phyloP scores from a whole-genome alignment of 805 yeast genomes.

The Wickerhamiella sergipiensis region DNA sequence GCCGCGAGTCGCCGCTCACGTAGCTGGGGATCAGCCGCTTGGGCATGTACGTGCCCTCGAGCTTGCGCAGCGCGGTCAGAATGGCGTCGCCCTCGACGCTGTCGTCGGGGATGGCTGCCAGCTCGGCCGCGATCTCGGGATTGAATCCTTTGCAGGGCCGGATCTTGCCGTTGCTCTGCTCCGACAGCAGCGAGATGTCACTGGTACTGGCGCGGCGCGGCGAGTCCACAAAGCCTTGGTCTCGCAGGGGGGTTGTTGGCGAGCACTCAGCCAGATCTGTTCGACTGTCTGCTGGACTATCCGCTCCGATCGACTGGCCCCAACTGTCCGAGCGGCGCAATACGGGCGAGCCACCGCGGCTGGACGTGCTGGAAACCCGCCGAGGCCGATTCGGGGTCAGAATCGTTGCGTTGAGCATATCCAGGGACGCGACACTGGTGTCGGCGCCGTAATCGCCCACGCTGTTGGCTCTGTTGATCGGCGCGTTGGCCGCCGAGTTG shows the following conservation, averaged over 20 bases:
- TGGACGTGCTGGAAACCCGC: neutral
- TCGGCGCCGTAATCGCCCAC: no score
- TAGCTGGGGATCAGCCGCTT: slow-evolving; percentile 2
- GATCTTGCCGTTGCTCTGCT: slow-evolving; percentile 18
- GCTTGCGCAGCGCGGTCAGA: slow-evolving; percentile 55
- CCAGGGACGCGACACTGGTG: neutral
- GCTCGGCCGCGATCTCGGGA: slow-evolving; percentile 50
- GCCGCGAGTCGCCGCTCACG: slow-evolving; percentile 3
- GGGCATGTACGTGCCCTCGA: slow-evolving; percentile 48
- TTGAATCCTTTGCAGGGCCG: slow-evolving; percentile 31
- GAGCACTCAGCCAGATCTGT: no score
- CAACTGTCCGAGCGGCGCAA: no score
- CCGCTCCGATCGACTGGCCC: no score
- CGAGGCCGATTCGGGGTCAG: neutral
- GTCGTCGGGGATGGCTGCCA: slow-evolving; percentile 79
- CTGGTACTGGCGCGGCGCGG: neutral
- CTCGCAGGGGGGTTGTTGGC: neutral
- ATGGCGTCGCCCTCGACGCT: slow-evolving; percentile 57
- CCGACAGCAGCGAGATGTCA: slow-evolving; percentile 17
- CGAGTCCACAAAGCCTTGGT: neutral
- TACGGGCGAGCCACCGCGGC: neutral
- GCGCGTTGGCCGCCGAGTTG: no score
- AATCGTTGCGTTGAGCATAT: neutral
- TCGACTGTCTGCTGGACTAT: no score
- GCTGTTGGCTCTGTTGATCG: no score